Evolutionary conservation across 345 rosid genomes (phyloP).

Genomic region (Ricinus communis): DNA sequence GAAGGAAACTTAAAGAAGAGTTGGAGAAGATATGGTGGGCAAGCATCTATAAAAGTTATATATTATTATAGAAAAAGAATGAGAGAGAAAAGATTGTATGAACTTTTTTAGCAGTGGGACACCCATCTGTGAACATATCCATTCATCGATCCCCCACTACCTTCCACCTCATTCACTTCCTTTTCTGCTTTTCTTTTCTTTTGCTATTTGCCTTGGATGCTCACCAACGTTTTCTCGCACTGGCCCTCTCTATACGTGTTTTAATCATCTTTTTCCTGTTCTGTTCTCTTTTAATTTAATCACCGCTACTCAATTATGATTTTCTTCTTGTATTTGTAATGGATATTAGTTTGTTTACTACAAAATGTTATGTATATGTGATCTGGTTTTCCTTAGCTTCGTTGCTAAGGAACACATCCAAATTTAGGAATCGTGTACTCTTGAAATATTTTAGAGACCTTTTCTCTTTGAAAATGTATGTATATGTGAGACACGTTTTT

Average conservation of each 20-base stretch:
- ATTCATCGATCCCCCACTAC: neutral
- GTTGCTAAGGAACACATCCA: too few relatives aligned
- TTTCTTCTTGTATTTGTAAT: too few relatives aligned
- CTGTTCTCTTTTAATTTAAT: neutral
- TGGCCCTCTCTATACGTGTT: neutral
- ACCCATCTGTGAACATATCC: slow-evolving; percentile 24
- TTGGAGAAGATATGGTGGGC: slow-evolving; percentile 65
- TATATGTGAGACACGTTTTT: too few relatives aligned
- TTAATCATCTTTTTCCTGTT: neutral
- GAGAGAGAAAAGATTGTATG: slow-evolving; percentile 23
- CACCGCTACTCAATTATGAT: too few relatives aligned
- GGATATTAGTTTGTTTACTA: too few relatives aligned
- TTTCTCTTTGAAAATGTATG: too few relatives aligned
- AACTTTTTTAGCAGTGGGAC: slow-evolving; percentile 28
- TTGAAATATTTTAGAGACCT: too few relatives aligned
- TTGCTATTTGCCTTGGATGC: slow-evolving; percentile 40
- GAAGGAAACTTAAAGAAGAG: slow-evolving; percentile 40
- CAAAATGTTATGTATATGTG: too few relatives aligned
- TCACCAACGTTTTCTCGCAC: slow-evolving; percentile 14
- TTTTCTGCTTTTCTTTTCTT: slow-evolving; percentile 18
- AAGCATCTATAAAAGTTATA: slow-evolving; percentile 51
- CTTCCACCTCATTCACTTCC: slow-evolving; percentile 2
- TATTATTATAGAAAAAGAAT: neutral
- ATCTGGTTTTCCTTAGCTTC: too few relatives aligned
- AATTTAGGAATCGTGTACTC: too few relatives aligned